Base-by-base conservation (phyloP, 495 filamentous ascomycete genomes). In the Neurospora sp. region DNA sequence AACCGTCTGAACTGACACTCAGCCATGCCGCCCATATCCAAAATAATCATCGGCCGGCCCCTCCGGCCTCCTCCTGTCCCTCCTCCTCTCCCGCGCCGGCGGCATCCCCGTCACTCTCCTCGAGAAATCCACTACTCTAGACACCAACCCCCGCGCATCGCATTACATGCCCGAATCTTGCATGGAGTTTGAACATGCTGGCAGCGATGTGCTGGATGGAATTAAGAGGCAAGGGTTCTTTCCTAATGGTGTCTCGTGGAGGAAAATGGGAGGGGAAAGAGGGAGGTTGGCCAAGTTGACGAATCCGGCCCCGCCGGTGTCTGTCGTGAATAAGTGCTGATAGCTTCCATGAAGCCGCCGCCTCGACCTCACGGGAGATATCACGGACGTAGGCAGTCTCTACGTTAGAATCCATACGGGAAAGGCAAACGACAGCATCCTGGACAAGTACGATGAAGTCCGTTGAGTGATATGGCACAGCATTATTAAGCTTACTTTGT, bases 61-160 rank as follows among this genome's bases (percentile, higher is more conserved):
- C 38, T 39, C 38, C 38, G 38, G 88, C 27, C 84, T 90, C 4
- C 83, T 89, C 14, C 84, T 89, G 1, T 81, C 83, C 0, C 78
- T 90, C 14, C 80, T 90, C 20, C 84, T 90, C 9, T 81, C 86
- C 10, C 85, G 86, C 77, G 78, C 83, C 72, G 85, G 86, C 22
- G 85, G 86, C 22, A 86, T 89, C 72, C 73, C 82, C 69, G 84
- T 87, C 70, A 82, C 83, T 39, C 78, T 90, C 9, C 79, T 89
- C 37, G 88, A 90, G 73, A 82, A 82, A 18, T 83, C 84, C 40
- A 73, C 79, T 14, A 76, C 82, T 45, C 78, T 89, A 22, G 86
- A 88, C 78, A 81, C 82, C 40, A 85, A 88, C 71, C 88, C 87
- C 10, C 87, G 88, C 72, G 86, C 87, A 14, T 82, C 83, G n/a